These are phyloP conservation scores for Chalaropsis thielavioides DNA, from an alignment of 2,329 filamentous ascomycete genomes.

Conservation along the genomic window DNA sequence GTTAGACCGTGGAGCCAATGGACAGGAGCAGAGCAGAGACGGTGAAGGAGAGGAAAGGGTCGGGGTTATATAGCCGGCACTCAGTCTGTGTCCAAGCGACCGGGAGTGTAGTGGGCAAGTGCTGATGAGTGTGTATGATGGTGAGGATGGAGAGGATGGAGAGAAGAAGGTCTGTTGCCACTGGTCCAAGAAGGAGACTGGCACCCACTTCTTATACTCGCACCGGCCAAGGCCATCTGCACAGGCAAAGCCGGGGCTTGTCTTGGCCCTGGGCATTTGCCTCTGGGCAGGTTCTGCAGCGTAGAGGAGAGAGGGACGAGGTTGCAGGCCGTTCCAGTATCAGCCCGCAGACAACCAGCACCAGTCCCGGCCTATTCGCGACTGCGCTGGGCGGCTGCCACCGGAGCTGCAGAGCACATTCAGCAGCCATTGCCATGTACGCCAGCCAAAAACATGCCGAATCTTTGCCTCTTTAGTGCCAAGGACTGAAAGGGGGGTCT, in stretches of 20 bases:
- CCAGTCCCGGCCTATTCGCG: not conserved
- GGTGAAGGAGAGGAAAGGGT: not conserved
- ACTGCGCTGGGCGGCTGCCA: not conserved
- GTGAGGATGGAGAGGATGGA: not conserved
- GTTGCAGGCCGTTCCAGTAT: not conserved
- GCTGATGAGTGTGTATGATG: not conserved
- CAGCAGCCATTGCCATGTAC: not conserved
- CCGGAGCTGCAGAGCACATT: not conserved
- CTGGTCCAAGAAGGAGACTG: not conserved
- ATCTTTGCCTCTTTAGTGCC: not conserved
- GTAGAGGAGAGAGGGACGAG: not conserved
- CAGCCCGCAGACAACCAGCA: not conserved
- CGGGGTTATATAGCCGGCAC: not conserved
- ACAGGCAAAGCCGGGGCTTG: not conserved
- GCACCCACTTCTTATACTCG: slow-evolving; percentile 2
- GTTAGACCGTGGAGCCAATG: not conserved
- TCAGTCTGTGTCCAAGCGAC: not conserved
- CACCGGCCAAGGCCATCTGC: not conserved
- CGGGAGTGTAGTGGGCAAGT: not conserved
- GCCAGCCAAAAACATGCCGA: not conserved
- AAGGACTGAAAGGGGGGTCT: not conserved
- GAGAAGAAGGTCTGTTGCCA: not conserved
- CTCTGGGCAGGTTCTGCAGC: not conserved
- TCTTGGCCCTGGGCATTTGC: not conserved
- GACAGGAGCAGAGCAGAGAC: not conserved